Percentiles rank a stretch among this genome's conserved stretches.
Conservation (phyloP, 1,284 basidiomycete species). For the Ceraceosorus guamensis region DNA sequence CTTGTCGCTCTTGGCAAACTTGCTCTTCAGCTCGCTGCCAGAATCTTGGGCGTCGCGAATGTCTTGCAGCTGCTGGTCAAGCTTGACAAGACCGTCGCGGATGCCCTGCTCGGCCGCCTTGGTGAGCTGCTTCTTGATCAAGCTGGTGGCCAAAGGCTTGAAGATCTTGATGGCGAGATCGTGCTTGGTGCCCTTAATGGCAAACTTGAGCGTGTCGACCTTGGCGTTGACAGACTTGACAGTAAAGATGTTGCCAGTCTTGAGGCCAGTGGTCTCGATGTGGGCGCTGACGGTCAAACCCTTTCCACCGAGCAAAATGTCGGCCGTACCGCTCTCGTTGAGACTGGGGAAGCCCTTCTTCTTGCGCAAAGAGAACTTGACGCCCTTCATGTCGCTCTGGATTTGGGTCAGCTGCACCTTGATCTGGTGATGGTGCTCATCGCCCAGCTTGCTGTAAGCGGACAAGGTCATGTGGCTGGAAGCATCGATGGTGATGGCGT, state of each 20-base stretch:
- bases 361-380: slow-evolving; percentile 64
- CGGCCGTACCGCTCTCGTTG: slow-evolving; percentile 81
- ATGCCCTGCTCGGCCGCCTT: slow-evolving; percentile 73
- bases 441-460: slow-evolving; percentile 29
- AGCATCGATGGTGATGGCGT: slow-evolving; percentile 70
- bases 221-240: slow-evolving; percentile 72
- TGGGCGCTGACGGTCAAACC: slow-evolving; percentile 57
- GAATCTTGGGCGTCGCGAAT: slow-evolving; percentile 52
- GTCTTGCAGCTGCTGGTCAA: slow-evolving; percentile 75
- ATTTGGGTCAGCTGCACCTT: slow-evolving; percentile 60
- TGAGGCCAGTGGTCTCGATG: slow-evolving; percentile 58
- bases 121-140: slow-evolving; percentile 85
- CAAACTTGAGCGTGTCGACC: slow-evolving; percentile 77
- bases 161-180: slow-evolving; percentile 80
- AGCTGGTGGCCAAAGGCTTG: slow-evolving; percentile 47
- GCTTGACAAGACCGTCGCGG: slow-evolving; percentile 71
- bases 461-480: slow-evolving; percentile 74
- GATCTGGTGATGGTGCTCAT: slow-evolving; percentile 35
- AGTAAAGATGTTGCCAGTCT: slow-evolving; percentile 60
- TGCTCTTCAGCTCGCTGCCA: slow-evolving; percentile 62
- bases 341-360: slow-evolving; percentile 66
- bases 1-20: slow-evolving; percentile 49
- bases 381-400: slow-evolving; percentile 87
- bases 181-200: slow-evolving; percentile 83
- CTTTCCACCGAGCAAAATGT: slow-evolving; percentile 75